Evolutionary conservation across 257 asterid species (phyloP), one percentile per base, ranked within the genome.

Genomic region (Ilex asprella): DNA sequence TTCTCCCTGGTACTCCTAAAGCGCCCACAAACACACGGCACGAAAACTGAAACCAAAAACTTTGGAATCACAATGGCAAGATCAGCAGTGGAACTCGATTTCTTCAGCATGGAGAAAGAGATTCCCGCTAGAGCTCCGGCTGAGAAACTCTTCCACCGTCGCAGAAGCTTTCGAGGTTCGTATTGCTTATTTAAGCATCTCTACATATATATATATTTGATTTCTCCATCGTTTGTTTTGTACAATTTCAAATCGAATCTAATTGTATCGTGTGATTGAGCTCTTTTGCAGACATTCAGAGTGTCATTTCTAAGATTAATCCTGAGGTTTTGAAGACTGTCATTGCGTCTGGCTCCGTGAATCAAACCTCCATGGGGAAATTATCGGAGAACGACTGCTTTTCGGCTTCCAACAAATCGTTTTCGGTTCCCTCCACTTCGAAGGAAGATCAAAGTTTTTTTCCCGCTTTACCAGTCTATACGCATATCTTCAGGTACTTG

Each of bases 271-370:
- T 21, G 27, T 12, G 7, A 49, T 30, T 21, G 56, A 16, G 6
- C 39, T 16, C 14, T 30, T 35, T 7, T 44, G 75, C 64, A 82
- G 86, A 79, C 51, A 75, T 82, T 35, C 89, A 82, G 61, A 61
- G 78, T 3, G 73, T 75, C 35, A 68, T 79, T 47, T 68, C 84
- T 6, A 82, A 77, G 81, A 79, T 82, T 70, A 77, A 77, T 60
- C 89, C 86, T 3, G 84, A 79, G 56, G 65, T 82, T 30, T 67
- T 82, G 67, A 82, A 75, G 72, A 69, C 76, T 58, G 80, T 79
- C 63, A 79, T 79, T 29, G 69, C 54, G 8, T 75, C 68, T 54
- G 65, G 65, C n/a, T 39, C 16, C 55, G 30, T 53, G 12, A 58
- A 35, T 46, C 21, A 39, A 1, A 63, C 16, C n/a, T 35, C 7